Base-by-base conservation (phyloP, 2,329 filamentous ascomycete species). In the Fusarium vanettenii region DNA sequence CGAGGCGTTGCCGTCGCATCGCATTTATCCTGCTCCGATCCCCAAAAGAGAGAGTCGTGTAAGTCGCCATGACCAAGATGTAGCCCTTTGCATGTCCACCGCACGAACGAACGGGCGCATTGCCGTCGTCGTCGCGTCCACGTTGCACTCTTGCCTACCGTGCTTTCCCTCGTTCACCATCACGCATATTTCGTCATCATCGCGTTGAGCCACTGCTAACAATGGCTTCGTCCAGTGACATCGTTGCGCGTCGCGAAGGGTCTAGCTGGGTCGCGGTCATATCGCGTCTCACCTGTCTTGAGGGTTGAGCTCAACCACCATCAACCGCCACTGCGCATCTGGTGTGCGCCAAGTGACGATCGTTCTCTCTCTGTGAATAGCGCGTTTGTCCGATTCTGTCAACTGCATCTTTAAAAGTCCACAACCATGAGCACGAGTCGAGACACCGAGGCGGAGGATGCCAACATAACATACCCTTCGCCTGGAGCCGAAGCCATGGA, bases 391-490 rank as follows among this genome's bases (percentile, higher is more conserved):
- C 61, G 14, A 45, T 64, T 48, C 29, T 59, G 55, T 41, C 27
- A 35, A 48, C 64, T 69, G 69, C 62, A 64, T 72, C 52, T 14
- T 37, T 22, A 70, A 35, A 27, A 52, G 29, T 22, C 56, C 27
- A 22, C 43, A 66, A 63, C 56, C 14, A 85, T 84, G 82, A 79
- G 79, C 60, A 74, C 80, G 41, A 78, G 77, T 66, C 79, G 83
- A 78, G 78, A 86, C 79, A 78, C 76, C 50, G 80, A 82, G 60
- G 72, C 76, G 11, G 80, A 82, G n/a, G 82, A 83, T 65, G 77
- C 80, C 63, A 83, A 82, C 60, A 79, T 85, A 43, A 84, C 84
- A 41, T 89, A 88, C 73, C 85, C 87, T 13, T 87, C 86, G 8
- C 85, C 87, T 4, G 82, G 83, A 20, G 83, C 83, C 10, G 86